Evolutionary conservation across 345 rosid genomes (phyloP), one percentile per base, ranked within the genome.

Genomic region (Laguncularia racemosa): DNA sequence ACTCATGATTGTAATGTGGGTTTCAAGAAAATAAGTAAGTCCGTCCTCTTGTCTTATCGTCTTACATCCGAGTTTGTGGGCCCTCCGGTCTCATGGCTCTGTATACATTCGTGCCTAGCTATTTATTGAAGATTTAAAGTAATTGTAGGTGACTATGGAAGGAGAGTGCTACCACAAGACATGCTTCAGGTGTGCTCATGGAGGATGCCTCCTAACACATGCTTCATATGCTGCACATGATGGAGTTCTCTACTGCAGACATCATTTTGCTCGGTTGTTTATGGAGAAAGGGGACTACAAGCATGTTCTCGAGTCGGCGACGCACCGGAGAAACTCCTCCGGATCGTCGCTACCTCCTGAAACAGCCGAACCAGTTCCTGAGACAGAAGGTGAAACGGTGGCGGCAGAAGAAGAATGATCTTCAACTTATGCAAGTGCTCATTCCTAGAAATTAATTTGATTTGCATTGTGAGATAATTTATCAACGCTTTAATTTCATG

Each of bases 121-220:
- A 5, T 16, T 44, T 40, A 12, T 1, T 58, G 13, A 48, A 26
- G 15, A n/a, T n/a, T n/a, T 2, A 50, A 45, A n/a, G 19, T 20
- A 12, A 14, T 14, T 16, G 50, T 66, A 89, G 96, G 84, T 89
- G 74, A 84, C 88, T 2, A 60, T 89, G 79, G 97, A 89, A 75
- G 89, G 82, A 66, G 95, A 89, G 60, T 73, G 76, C 47, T 89
- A 77, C 71, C 97, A 89, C 86, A 89, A 84, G 79, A 67, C 90
- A 59, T 89, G 97, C 76, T 89, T 89, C 84, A 82, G 77, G 60
- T 89, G 97, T 54, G 82, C 90, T 12, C 89, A 78, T 50, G 95
- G 92, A 14, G 88, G 97, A 8, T 89, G 92, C 64, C 53, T 83
- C 1, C 69, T 86, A 50, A 84, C 92, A 15, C 88, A 85, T 47